Conservation (phyloP, 306 rosid species). For the Crataegus laevigata region DNA sequence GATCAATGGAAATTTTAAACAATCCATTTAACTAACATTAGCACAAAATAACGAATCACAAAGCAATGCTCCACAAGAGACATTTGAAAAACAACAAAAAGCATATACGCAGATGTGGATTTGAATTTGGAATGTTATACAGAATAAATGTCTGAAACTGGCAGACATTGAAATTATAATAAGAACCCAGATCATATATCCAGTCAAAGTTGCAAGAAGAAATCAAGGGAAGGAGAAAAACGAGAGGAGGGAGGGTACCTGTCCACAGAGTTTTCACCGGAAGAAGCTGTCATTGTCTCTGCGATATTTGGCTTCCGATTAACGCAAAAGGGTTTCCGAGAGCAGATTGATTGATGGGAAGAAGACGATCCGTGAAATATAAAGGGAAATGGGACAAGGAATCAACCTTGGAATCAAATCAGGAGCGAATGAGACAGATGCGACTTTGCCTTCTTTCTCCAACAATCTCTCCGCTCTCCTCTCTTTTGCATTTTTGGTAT, state of each 20-base stretch:
- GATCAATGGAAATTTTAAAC: background rate
- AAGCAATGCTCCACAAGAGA: no score
- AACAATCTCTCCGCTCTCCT: background rate
- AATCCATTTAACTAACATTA: background rate
- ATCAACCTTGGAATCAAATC: no score
- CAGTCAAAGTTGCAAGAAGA: background rate
- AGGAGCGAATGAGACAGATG: background rate
- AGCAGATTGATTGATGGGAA: background rate
- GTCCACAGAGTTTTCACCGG: conserved; percentile 22
- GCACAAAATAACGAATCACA: background rate
- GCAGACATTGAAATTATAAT: background rate
- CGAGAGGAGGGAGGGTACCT: conserved; percentile 24
- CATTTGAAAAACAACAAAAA: no score
- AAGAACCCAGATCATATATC: background rate
- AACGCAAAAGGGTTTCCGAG: background rate
- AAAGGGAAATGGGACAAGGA: background rate
- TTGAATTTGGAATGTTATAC: no score
- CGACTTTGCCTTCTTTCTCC: background rate
- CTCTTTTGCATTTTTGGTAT: background rate
- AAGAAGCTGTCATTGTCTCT: conserved; percentile 40
- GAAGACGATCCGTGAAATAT: background rate
- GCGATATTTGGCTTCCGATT: background rate
- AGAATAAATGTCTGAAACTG: background rate
- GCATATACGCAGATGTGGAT: no score
- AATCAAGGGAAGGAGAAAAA: background rate